Conservation (phyloP, 768 basidiomycete genomes). For the Rhodocollybia butyracea region DNA sequence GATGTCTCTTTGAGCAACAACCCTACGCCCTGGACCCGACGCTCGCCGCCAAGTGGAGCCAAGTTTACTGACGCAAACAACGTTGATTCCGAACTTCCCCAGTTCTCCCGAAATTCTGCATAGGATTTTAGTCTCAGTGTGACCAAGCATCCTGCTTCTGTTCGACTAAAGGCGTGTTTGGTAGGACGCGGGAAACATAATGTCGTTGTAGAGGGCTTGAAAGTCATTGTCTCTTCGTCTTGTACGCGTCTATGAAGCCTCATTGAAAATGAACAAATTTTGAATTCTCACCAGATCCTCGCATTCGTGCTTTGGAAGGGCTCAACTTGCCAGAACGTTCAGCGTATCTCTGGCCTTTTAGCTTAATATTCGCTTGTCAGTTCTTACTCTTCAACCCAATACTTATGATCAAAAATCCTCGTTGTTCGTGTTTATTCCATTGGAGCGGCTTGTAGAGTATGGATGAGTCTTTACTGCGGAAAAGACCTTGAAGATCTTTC, state of each 20-base stretch:
- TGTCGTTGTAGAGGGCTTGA: constrained; percentile 40
- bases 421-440: constrained; percentile 67
- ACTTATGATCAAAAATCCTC: constrained; percentile 41
- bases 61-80: no score
- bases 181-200: constrained; percentile 41
- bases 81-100: no score
- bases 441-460: constrained; percentile 66
- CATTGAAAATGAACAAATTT: not conserved
- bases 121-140: no score
- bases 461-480: constrained; percentile 53
- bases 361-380: constrained; percentile 40
- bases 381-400: not conserved
- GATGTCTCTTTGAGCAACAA: no score
- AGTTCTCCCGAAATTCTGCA: no score
- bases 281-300: not conserved
- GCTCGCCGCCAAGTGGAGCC: no score
- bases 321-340: not conserved
- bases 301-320: constrained; percentile 55
- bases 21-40: no score
- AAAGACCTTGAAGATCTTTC: constrained; percentile 67
- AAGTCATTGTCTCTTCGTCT: constrained; percentile 46
- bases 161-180: not conserved
- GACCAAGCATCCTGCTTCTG: no score
- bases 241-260: not conserved
- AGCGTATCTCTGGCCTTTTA: constrained; percentile 27